A percentile compares a stretch with the other conserved stretches of the same genome.
These are phyloP conservation scores for Logfia minima DNA, from an alignment of 129 eudicot genomes.

Conservation along the genomic window DNA sequence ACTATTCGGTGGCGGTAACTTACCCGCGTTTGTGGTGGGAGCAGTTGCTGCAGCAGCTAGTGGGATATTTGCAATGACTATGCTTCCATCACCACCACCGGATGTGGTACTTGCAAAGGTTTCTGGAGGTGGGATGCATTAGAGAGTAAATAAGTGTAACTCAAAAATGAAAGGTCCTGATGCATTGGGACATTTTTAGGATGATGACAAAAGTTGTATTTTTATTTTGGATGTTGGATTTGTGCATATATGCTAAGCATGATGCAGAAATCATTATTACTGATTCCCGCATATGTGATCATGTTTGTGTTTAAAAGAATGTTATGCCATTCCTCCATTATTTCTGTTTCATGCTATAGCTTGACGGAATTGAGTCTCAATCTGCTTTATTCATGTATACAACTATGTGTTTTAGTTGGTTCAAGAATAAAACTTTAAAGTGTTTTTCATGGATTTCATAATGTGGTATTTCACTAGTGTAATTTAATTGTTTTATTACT, in stretches of 20 bases:
- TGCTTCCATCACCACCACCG: slow-evolving; percentile 55
- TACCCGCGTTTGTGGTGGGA: slow-evolving; percentile 74
- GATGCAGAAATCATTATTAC: slow-evolving; percentile 33
- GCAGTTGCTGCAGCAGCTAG: slow-evolving; percentile 56
- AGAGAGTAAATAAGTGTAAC: slow-evolving; percentile 20
- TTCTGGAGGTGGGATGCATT: slow-evolving; percentile 44
- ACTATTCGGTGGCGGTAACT: slow-evolving; percentile 72
- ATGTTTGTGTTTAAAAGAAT: slow-evolving; percentile 41
- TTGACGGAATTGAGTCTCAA: slow-evolving; percentile 33
- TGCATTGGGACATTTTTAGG: slow-evolving; percentile 35
- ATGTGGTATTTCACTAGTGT: neutral
- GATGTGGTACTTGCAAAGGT: slow-evolving; percentile 34
- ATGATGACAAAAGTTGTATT: slow-evolving; percentile 20
- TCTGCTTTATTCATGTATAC: slow-evolving; percentile 42
- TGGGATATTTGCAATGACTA: slow-evolving; percentile 45
- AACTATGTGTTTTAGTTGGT: slow-evolving; percentile 35
- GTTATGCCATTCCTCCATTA: slow-evolving; percentile 46
- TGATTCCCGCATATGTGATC: slow-evolving; percentile 38
- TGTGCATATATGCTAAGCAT: slow-evolving; percentile 44
- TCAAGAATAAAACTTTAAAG: slow-evolving; percentile 34
- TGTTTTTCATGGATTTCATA: slow-evolving; percentile 16
- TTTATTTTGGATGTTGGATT: slow-evolving; percentile 38
- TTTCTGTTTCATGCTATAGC: slow-evolving; percentile 39
- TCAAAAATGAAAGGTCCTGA: neutral
- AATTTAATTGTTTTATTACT: neutral